Base-by-base conservation (phyloP, 2,329 filamentous ascomycete species). In the Talaromyces atroroseus region DNA sequence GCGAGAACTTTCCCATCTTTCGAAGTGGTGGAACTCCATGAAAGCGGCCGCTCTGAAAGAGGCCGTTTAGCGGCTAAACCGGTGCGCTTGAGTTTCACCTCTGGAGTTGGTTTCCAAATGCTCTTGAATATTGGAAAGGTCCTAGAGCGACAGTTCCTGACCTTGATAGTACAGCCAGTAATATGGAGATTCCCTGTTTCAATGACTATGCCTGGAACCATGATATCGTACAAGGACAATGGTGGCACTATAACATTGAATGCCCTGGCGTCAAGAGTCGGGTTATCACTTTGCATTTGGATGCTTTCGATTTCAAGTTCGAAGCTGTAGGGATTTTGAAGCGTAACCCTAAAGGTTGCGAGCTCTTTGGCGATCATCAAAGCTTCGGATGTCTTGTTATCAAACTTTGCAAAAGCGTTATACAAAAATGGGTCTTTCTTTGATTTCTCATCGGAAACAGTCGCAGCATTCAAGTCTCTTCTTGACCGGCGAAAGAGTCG, bases 251-350 rank as follows among this genome's bases (percentile, higher is more conserved):
- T 67, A 4, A 87, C 83, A 51, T 81, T 82, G 61, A 87, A 83
- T 14, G 81, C 75, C 6, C 81, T 74, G 0, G 87, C 85, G 54
- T 86, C 82, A 57, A 96, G 89, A 1, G 84, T 79, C 23, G 85
- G 81, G 0, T 90, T 91, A 58, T 89, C 84, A 10, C 85, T 83
- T 59, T 90, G 85, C 6, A 99, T 76, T 24, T 80, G 81, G 46
- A 99, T 80, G 53, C 84, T 87, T 68, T 97, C 91, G 34, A 99
- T 85, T 54, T 95, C 90, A 4, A 99, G 76, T 60, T 96, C 90
- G 61, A 97, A 87, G 59, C 97, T 92, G 64, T 91, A 96, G 0
- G 92, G 90, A 64, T 99, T 99, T 67, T 97, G 94, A 18, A 99
- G 77, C 1, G 88, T 91, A 29, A 97, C 81, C 63, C 83, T 82